Conservation (phyloP, 371 early-diverging fungal species). For the Rhizopus sp. region DNA sequence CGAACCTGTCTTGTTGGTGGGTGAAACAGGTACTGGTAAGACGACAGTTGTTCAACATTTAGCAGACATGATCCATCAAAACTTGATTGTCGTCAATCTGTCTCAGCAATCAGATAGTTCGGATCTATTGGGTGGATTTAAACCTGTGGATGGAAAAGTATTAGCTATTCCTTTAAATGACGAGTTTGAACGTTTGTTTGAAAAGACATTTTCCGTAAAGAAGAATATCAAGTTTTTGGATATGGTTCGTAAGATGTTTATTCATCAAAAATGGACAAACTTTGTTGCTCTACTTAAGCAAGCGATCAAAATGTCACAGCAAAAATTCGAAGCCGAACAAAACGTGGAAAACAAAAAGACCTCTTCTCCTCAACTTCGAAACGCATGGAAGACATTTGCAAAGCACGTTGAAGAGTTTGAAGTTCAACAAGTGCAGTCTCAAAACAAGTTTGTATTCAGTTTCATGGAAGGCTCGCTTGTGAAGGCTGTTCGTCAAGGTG, state of each 20-base stretch:
- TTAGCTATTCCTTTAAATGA: conserved; percentile 84
- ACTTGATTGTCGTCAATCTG: conserved; percentile 93
- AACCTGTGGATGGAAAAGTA: conserved; percentile 89
- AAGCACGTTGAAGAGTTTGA: conserved; percentile 64
- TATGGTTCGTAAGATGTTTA: conserved; percentile 69
- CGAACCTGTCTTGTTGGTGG: conserved; percentile 94
- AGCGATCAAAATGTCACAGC: conserved; percentile 78
- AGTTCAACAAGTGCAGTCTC: conserved; percentile 72
- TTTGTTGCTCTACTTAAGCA: conserved; percentile 73
- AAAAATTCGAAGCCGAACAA: conserved; percentile 52
- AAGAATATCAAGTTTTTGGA: conserved; percentile 87
- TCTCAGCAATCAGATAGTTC: conserved; percentile 98
- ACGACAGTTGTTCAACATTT: conserved; percentile 98
- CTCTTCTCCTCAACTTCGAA: conserved; percentile 51
- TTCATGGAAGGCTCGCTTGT: conserved; percentile 96
- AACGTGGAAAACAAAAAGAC: conserved; percentile 36
- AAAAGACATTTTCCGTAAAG: conserved; percentile 84
- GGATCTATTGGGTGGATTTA: conserved; percentile 98
- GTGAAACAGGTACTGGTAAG: conserved; percentile 99
- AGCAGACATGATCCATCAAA: conserved; percentile 76
- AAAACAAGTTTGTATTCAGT: conserved; percentile 85
- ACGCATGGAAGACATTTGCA: conserved; percentile 65
- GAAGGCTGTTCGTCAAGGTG: conserved; percentile 89
- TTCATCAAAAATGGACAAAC: conserved; percentile 78
- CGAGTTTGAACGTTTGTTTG: conserved; percentile 84